A percentile compares a stretch with the other conserved stretches of the same genome.
Conservation (phyloP, 345 rosid species). For the Trapa incisa region DNA sequence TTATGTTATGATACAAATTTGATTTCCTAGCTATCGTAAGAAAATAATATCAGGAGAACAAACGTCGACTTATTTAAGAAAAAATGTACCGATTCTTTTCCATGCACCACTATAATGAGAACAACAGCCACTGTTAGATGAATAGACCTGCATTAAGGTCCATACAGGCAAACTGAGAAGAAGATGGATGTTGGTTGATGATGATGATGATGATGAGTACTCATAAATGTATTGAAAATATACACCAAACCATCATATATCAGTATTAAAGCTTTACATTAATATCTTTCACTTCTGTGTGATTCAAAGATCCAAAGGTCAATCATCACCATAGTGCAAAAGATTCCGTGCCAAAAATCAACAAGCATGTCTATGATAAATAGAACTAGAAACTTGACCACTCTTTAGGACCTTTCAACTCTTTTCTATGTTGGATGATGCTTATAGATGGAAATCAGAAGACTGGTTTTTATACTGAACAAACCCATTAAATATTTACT, state of each 20-base stretch:
- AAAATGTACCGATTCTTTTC: slow-evolving; percentile 31
- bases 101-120: slow-evolving; percentile 40
- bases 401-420: background rate
- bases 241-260: background rate
- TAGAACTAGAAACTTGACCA: background rate
- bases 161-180: background rate
- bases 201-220: background rate
- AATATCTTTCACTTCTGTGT: background rate
- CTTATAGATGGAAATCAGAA: background rate
- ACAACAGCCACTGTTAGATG: slow-evolving; percentile 61
- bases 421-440: background rate
- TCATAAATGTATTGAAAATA: background rate
- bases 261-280: background rate
- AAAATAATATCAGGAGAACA: background rate
- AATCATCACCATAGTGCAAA: background rate
- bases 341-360: background rate
- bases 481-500: background rate
- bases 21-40: background rate
- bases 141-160: slow-evolving; percentile 36
- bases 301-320: background rate
- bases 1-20: background rate
- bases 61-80: background rate
- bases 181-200: background rate
- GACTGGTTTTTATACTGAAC: background rate
- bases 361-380: background rate